Conservation (phyloP, 768 basidiomycete genomes). For the Piloderma croceum region DNA sequence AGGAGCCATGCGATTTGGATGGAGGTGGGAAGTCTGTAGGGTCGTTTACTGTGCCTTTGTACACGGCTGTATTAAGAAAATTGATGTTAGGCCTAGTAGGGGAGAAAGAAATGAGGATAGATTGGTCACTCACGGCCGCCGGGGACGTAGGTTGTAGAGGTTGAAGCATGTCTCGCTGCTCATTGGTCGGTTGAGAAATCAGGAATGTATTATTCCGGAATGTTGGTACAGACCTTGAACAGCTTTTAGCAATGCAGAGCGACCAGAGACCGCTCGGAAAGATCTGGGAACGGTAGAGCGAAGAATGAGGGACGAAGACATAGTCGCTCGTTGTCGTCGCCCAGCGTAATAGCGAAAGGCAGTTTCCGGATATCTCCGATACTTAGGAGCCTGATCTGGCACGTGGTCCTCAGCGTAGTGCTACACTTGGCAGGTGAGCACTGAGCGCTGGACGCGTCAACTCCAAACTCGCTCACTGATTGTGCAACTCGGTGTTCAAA, state of each 20-base stretch:
- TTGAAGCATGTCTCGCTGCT: conserved; percentile 37
- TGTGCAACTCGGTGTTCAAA: too few relatives aligned
- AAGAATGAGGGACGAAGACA: conserved; percentile 46
- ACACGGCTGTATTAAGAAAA: too few relatives aligned
- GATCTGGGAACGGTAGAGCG: conserved; percentile 44
- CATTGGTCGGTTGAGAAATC: conserved; percentile 10
- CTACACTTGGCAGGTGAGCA: too few relatives aligned
- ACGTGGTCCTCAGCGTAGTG: too few relatives aligned
- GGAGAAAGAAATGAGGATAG: too few relatives aligned
- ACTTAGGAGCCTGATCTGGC: too few relatives aligned
- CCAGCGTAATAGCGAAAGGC: too few relatives aligned
- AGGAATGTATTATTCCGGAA: conserved; percentile 3
- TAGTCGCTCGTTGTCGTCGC: too few relatives aligned
- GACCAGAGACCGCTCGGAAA: conserved; percentile 38
- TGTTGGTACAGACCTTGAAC: conserved; percentile 34
- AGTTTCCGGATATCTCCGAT: too few relatives aligned
- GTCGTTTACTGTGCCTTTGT: conserved; percentile 92
- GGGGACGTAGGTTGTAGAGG: conserved; percentile 46
- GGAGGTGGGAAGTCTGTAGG: conserved; percentile 85
- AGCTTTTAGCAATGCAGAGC: conserved; percentile 34
- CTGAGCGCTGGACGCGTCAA: too few relatives aligned
- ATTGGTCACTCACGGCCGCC: conserved; percentile 56
- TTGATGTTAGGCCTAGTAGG: too few relatives aligned
- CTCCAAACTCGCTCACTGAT: too few relatives aligned
- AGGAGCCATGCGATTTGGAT: conserved; percentile 77